Percentiles rank a stretch among this genome's conserved stretches.
These are phyloP conservation scores for Penium margaritaceum DNA, from an alignment of 139 green algal genomes.

Conservation along the genomic window DNA sequence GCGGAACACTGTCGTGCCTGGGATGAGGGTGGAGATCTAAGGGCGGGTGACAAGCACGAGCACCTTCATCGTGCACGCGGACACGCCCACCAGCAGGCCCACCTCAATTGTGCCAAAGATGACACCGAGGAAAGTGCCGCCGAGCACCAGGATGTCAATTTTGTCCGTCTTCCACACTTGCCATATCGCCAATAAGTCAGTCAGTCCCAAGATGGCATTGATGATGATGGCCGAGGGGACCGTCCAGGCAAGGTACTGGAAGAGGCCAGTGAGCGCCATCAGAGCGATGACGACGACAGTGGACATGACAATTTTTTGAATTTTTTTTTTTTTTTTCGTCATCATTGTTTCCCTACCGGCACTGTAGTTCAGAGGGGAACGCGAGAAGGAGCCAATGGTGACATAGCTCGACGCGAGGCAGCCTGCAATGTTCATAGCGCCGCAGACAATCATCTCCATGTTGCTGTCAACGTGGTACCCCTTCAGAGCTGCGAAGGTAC, in stretches of 20 bases:
- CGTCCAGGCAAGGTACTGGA: constrained; percentile 16
- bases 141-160: constrained; percentile 20
- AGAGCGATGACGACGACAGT: constrained; percentile 22
- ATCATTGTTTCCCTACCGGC: constrained; percentile 21
- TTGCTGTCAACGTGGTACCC: constrained; percentile 42
- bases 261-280: constrained; percentile 23
- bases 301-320: constrained; percentile 36
- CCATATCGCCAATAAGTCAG: constrained; percentile 17
- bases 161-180: constrained; percentile 43
- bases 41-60: constrained; percentile 49
- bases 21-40: constrained; percentile 64
- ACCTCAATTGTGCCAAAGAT: constrained; percentile 28
- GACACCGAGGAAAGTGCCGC: constrained; percentile 36
- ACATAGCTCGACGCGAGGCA: constrained; percentile 34
- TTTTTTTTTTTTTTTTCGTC: no score
- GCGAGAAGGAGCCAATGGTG: constrained; percentile 35
- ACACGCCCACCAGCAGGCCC: constrained; percentile 17
- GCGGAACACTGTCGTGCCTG: constrained; percentile 55
- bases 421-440: constrained; percentile 21
- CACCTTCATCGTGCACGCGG: constrained; percentile 13
- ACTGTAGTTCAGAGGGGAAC: constrained; percentile 25
- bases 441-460: constrained; percentile 30
- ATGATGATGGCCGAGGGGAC: constrained; percentile 40
- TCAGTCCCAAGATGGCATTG: constrained; percentile 11
- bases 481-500: constrained; percentile 31